Percentiles rank a stretch among this genome's conserved stretches.
Conservation (phyloP, 495 filamentous ascomycete species). For the Cercophora sp. region DNA sequence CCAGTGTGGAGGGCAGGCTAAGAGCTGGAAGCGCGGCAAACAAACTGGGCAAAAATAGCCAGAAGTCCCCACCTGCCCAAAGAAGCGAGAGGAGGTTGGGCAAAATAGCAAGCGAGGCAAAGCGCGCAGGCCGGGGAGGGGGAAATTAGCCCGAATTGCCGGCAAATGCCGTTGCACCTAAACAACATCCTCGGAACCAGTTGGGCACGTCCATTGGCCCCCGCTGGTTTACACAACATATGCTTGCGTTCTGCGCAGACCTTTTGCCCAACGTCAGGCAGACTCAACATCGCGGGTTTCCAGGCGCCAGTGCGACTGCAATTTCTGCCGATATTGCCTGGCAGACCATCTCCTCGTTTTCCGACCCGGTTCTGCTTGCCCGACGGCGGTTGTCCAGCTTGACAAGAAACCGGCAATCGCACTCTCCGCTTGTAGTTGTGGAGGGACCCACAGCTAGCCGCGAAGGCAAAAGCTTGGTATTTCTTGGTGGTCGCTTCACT, state of each 20-base stretch:
- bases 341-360: background rate
- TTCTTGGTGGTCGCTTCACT: background rate
- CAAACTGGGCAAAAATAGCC: constrained; percentile 23
- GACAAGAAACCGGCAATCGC: too few relatives aligned
- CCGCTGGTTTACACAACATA: too few relatives aligned
- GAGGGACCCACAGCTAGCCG: too few relatives aligned
- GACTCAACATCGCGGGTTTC: too few relatives aligned
- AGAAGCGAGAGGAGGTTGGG: background rate
- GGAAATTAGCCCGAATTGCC: background rate
- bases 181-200: background rate
- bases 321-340: background rate
- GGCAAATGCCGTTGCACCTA: too few relatives aligned
- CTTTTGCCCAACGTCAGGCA: too few relatives aligned
- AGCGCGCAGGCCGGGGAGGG: too few relatives aligned
- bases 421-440: too few relatives aligned
- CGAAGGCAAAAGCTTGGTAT: background rate
- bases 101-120: constrained; percentile 9
- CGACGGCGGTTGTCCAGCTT: too few relatives aligned
- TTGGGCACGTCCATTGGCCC: too few relatives aligned
- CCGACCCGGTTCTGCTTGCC: background rate
- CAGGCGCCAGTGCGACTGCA: constrained; percentile 3
- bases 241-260: too few relatives aligned
- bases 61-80: background rate
- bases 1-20: too few relatives aligned
- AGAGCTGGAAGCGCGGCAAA: constrained; percentile 6